phyloP scores from a whole-genome alignment of 148 eudicot species.

The Camellia sinensis region DNA sequence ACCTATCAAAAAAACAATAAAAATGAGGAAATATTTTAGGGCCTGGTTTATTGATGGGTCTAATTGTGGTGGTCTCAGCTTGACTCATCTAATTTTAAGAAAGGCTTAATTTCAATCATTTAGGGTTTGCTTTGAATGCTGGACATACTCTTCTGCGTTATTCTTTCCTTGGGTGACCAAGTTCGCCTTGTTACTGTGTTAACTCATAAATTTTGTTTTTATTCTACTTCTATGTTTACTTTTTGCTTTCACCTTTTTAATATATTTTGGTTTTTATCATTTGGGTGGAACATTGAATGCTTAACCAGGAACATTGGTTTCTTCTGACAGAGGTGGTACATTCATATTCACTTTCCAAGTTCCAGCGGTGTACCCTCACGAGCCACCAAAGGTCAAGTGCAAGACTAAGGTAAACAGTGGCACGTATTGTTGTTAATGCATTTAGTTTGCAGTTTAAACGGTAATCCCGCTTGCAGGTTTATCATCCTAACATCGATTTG shows the following conservation, averaged over 20 bases:
- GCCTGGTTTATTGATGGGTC: slow-evolving; percentile 4
- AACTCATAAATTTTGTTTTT: too few species aligned
- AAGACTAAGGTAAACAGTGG: slow-evolving; percentile 51
- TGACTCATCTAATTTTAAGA: too few species aligned
- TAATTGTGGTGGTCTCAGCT: neutral
- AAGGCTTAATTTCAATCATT: neutral
- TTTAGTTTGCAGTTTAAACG: neutral
- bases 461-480: slow-evolving; percentile 43
- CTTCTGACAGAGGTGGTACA: slow-evolving; percentile 50
- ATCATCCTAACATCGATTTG: slow-evolving; percentile 92
- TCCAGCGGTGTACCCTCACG: slow-evolving; percentile 66
- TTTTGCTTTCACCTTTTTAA: too few species aligned
- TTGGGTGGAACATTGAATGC: neutral
- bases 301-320: neutral
- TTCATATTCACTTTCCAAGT: slow-evolving; percentile 57
- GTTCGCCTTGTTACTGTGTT: neutral
- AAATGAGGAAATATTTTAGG: neutral
- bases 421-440: neutral
- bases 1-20: neutral
- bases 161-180: neutral
- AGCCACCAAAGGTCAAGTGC: slow-evolving; percentile 78
- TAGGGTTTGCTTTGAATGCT: neutral
- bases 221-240: neutral
- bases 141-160: neutral
- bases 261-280: neutral